Conservation (phyloP, 257 asterid species). For the Buddleja alternifolia region DNA sequence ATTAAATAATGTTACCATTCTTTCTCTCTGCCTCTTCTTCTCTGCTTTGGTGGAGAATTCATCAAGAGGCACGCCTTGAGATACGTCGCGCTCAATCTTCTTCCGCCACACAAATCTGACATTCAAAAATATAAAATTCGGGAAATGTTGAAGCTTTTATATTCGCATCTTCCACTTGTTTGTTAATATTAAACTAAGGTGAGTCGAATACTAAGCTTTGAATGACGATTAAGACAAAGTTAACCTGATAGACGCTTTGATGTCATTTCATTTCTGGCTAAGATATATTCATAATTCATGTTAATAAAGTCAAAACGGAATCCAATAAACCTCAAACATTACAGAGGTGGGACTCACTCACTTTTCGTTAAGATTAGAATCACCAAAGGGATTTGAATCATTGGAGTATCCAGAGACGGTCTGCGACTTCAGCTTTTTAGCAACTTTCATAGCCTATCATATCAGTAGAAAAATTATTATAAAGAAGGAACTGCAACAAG, state of each 20-base stretch:
- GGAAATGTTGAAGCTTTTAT: background rate
- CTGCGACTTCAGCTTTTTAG: slow-evolving; percentile 74
- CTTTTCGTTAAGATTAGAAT: slow-evolving; percentile 81
- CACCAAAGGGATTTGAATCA: slow-evolving; percentile 97
- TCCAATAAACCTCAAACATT: background rate
- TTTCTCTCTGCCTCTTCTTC: slow-evolving; percentile 75
- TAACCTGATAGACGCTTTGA: background rate
- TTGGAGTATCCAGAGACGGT: slow-evolving; percentile 76
- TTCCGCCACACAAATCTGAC: slow-evolving; percentile 89
- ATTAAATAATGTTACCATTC: slow-evolving; percentile 51
- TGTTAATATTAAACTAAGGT: background rate
- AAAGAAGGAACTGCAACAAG: background rate
- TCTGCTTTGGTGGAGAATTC: slow-evolving; percentile 76
- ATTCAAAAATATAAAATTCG: slow-evolving; percentile 21
- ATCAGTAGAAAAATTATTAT: background rate
- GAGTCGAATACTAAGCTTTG: background rate
- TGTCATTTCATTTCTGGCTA: background rate
- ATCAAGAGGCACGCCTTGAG: slow-evolving; percentile 76
- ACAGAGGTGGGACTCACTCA: slow-evolving; percentile 25
- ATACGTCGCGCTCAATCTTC: slow-evolving; percentile 75
- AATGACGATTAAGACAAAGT: background rate
- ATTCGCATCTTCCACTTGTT: slow-evolving; percentile 16
- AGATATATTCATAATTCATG: too few species aligned
- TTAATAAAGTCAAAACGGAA: background rate
- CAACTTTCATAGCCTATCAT: slow-evolving; percentile 66